A percentile compares a stretch with the other conserved stretches of the same genome.
These are phyloP conservation scores for Musa acuminata DNA, from an alignment of 176 grass and related monocot species.

Conservation along the genomic window DNA sequence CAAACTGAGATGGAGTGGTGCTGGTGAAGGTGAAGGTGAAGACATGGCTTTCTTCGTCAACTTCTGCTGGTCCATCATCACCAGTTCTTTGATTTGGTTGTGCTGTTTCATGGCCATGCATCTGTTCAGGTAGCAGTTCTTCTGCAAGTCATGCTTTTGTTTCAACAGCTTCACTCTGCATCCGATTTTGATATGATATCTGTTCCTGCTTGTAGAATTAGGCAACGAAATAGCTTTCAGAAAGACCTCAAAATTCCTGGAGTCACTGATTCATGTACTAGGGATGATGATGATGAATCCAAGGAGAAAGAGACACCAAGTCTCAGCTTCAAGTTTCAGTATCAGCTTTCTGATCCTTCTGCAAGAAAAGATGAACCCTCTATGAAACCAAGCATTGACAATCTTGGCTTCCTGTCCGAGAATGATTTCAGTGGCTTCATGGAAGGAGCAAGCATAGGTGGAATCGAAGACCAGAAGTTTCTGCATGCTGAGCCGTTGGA, in stretches of 20 bases:
- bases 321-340: slow-evolving; percentile 60
- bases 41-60: slow-evolving; percentile 10
- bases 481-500: slow-evolving; percentile 7
- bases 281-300: not conserved
- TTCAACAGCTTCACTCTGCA: slow-evolving; percentile 6
- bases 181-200: not conserved
- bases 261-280: not conserved
- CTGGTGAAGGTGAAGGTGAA: not conserved
- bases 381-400: slow-evolving; percentile 29
- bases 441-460: slow-evolving; percentile 13
- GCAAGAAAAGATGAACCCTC: slow-evolving; percentile 8
- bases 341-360: slow-evolving; percentile 30
- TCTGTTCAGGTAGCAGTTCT: slow-evolving; percentile 27
- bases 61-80: slow-evolving; percentile 26
- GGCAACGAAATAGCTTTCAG: not conserved
- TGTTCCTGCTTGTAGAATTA: not conserved
- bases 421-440: slow-evolving; percentile 62
- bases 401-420: slow-evolving; percentile 55
- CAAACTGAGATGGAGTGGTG: no score
- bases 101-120: slow-evolving; percentile 24
- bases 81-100: slow-evolving; percentile 28
- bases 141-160: not conserved
- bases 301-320: not conserved
- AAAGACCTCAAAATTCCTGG: not conserved
- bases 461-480: slow-evolving; percentile 3